Evolutionary conservation across 2,329 filamentous ascomycete species (phyloP).

Genomic region (Rutstroemia sydowiana): DNA sequence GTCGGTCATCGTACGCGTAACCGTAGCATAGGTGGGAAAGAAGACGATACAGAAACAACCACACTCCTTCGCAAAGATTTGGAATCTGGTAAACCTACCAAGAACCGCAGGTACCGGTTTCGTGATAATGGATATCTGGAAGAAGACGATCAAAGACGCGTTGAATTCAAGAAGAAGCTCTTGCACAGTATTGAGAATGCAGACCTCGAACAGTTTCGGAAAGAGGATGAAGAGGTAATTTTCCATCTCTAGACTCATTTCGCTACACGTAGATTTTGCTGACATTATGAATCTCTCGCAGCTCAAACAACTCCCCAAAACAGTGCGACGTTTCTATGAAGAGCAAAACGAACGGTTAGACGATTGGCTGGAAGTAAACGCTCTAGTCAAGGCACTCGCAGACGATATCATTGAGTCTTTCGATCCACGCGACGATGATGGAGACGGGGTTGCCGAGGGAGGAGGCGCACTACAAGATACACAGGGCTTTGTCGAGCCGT

Average conservation of each 20-base stretch:
- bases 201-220: conserved; percentile 16
- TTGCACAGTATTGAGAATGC: conserved; percentile 15
- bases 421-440: conserved; percentile 46
- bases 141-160: conserved; percentile 18
- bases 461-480: conserved; percentile 42
- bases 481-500: conserved; percentile 43
- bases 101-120: conserved; percentile 21
- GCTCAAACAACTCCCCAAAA: conserved; percentile 46
- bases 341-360: conserved; percentile 46
- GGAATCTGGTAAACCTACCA: conserved; percentile 9
- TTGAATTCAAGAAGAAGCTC: conserved; percentile 20
- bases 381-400: conserved; percentile 46
- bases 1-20: background rate
- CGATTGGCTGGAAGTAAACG: conserved; percentile 53
- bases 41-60: background rate
- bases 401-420: conserved; percentile 55
- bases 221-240: conserved; percentile 17
- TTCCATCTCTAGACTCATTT: background rate
- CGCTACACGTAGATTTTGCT: background rate
- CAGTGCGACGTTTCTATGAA: conserved; percentile 46
- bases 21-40: background rate
- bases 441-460: conserved; percentile 47
- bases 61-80: conserved; percentile 5
- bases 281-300: conserved; percentile 21
- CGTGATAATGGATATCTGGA: conserved; percentile 16